Evolutionary conservation across 2,329 filamentous ascomycete genomes (phyloP).

Genomic region (Aspergillus intermedius): DNA sequence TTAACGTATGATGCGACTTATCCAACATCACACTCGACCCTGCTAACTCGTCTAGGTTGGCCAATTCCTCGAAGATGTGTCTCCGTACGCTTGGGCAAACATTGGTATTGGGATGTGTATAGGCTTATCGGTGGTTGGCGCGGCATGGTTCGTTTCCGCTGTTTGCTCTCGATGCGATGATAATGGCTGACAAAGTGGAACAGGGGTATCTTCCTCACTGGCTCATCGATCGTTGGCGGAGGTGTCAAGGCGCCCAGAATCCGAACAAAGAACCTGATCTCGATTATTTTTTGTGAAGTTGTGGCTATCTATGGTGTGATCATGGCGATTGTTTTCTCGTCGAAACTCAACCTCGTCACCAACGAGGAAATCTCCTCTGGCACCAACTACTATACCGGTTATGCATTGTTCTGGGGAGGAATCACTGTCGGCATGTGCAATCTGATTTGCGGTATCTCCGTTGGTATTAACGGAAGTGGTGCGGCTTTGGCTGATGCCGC

Average conservation of each 20-base stretch:
- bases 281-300: constrained; percentile 99
- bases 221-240: constrained; percentile 92
- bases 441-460: constrained; percentile 87
- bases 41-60: constrained; percentile 58
- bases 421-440: constrained; percentile 94
- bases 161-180: neutral
- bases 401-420: constrained; percentile 91
- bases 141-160: constrained; percentile 67
- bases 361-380: constrained; percentile 63
- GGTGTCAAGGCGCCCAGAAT: constrained; percentile 96
- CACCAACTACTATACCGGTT: constrained; percentile 88
- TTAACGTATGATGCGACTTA: constrained; percentile 63
- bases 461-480: constrained; percentile 96
- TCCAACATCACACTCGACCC: constrained; percentile 6
- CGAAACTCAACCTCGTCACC: constrained; percentile 66
- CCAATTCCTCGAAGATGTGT: constrained; percentile 87
- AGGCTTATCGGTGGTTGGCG: constrained; percentile 89
- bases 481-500: constrained; percentile 94
- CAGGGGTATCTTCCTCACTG: constrained; percentile 98
- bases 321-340: constrained; percentile 97
- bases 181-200: constrained; percentile 11
- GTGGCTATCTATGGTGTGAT: constrained; percentile 99
- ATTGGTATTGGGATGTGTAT: constrained; percentile 91
- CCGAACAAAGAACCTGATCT: constrained; percentile 98
- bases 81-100: constrained; percentile 88